These are phyloP conservation scores for Hymenoscyphus linearis DNA, from an alignment of 2,329 filamentous ascomycete species.

Conservation along the genomic window DNA sequence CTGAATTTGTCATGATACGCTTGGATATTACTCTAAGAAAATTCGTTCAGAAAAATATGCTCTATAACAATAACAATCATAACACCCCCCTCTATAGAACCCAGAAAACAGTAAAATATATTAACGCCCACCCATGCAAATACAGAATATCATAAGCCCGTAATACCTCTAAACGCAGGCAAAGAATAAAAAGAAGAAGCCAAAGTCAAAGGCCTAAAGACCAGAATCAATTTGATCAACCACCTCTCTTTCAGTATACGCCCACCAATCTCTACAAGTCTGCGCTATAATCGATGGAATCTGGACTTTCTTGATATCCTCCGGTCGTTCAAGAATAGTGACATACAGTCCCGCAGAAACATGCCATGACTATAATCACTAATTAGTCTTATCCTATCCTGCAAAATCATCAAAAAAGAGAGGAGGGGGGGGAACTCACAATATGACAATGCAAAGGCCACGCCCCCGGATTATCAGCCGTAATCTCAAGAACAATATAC, in stretches of 20 bases:
- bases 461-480: slow-evolving; percentile 46
- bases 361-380: slow-evolving; percentile 43
- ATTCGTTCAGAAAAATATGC: no score
- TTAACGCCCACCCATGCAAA: not conserved
- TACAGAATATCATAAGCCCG: not conserved
- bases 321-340: slow-evolving; percentile 33
- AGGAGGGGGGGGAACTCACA: slow-evolving; percentile 13
- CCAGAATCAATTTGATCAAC: slow-evolving; percentile 32
- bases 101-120: not conserved
- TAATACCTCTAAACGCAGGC: not conserved
- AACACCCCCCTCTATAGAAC: not conserved
- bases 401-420: not conserved
- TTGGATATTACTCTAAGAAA: no score
- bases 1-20: no score
- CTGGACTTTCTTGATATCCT: slow-evolving; percentile 36
- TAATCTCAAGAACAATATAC: slow-evolving; percentile 41
- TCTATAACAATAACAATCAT: no score
- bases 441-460: slow-evolving; percentile 49
- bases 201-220: not conserved
- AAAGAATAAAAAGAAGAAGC: not conserved
- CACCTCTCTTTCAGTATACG: slow-evolving; percentile 22
- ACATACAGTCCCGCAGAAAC: slow-evolving; percentile 37
- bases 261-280: slow-evolving; percentile 48
- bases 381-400: not conserved
- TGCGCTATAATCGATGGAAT: slow-evolving; percentile 48